Evolutionary conservation across 805 yeast genomes (phyloP), one percentile per base, ranked within the genome.

Genomic region (Spathaspora girioi): DNA sequence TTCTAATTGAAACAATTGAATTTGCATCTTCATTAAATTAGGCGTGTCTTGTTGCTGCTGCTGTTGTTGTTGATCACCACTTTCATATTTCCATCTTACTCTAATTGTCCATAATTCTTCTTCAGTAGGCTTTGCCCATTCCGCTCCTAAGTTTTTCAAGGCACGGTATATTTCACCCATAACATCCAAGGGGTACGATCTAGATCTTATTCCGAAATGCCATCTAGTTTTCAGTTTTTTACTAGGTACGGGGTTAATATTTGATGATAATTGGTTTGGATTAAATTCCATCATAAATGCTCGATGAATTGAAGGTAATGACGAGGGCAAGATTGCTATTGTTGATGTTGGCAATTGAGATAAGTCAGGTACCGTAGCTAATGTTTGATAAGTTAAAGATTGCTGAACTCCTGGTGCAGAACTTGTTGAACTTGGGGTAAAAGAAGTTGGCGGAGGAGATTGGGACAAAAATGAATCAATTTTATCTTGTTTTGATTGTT

Each of bases 91-190:
- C 98, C 98, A 94, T 60, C 97, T 83, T 15, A 93, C 97, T 58
- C 89, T 80, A 52, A 93, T 93, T 0, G 97, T 93, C 98, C 98
- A 93, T 48, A 91, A 74, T 61, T 92, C 97, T 62, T 92, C 97
- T 59, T 92, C 97, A 0, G 92, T 82, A 6, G 98, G 97, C 59
- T 86, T 85, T 9, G 94, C 89, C 98, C 98, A 94, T 68, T 94
- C 97, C 0, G 98, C 98, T 1, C 97, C 97, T 50, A 94, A 73
- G 61, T 89, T 90, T 69, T 89, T 89, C 64, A 94, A 76, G 1
- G 98, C 98, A 45, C 97, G 79, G 70, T 94, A 94, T 43, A 94
- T 92, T 66, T 94, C 99, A 26, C 97, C 97, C 98, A 94, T 94
- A 3, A 94, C 99, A 68, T 94, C 99, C 59, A 94, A 76, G 32